These are phyloP conservation scores for Maudiozyma turicensis DNA, from an alignment of 805 yeast genomes.

Conservation along the genomic window DNA sequence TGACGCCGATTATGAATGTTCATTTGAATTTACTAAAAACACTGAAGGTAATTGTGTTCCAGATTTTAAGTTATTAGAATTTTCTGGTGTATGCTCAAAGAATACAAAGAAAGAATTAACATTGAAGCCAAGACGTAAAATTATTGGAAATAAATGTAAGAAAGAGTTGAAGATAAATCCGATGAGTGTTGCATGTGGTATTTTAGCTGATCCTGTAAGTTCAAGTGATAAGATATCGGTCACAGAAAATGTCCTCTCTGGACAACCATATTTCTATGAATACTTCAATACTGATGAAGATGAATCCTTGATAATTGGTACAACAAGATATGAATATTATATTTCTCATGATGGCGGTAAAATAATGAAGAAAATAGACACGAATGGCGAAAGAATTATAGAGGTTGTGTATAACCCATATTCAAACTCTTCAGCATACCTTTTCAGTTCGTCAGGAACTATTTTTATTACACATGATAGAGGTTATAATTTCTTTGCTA, in stretches of 20 bases:
- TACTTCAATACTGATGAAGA: slow-evolving; percentile 38
- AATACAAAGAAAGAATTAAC: slow-evolving; percentile 3
- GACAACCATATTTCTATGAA: slow-evolving; percentile 44
- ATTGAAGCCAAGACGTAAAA: slow-evolving; percentile 13
- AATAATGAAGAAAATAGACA: slow-evolving; percentile 34
- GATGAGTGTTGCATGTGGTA: slow-evolving; percentile 22
- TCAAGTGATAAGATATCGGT: slow-evolving; percentile 29
- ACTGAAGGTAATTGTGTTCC: slow-evolving; percentile 40
- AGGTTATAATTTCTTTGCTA: slow-evolving; percentile 43
- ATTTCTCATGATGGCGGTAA: slow-evolving; percentile 67
- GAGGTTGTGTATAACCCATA: slow-evolving; percentile 54
- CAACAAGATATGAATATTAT: slow-evolving; percentile 41
- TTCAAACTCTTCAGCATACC: slow-evolving; percentile 24
- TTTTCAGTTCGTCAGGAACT: slow-evolving; percentile 38
- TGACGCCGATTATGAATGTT: slow-evolving; percentile 62
- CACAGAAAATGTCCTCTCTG: slow-evolving; percentile 38
- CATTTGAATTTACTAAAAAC: slow-evolving; percentile 36
- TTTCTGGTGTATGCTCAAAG: slow-evolving; percentile 15
- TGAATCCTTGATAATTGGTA: slow-evolving; percentile 57
- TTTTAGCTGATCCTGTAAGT: slow-evolving; percentile 10
- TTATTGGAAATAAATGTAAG: slow-evolving; percentile 16
- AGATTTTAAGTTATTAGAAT: slow-evolving; percentile 15
- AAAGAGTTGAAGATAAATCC: slow-evolving; percentile 19
- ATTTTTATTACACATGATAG: slow-evolving; percentile 60
- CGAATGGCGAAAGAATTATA: slow-evolving; percentile 33